Percentiles rank a stretch among this genome's conserved stretches.
phyloP scores from a whole-genome alignment of 1,284 basidiomycete genomes.

The Hemileia vastatrix region DNA sequence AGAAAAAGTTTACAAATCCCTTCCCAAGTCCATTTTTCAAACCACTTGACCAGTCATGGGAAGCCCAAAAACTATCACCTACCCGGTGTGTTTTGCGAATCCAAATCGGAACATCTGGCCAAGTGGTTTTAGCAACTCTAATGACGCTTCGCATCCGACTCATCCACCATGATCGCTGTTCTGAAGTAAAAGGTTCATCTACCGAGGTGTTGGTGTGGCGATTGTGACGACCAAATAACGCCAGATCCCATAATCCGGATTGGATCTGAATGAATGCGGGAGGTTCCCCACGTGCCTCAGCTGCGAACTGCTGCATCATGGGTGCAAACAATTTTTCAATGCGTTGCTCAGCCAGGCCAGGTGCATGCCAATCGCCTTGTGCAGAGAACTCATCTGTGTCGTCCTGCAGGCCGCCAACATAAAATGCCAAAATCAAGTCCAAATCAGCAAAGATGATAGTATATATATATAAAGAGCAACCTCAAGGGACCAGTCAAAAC shows the following conservation, averaged over 20 bases:
- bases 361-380: slow-evolving; percentile 35
- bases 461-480: neutral
- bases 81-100: slow-evolving; percentile 33
- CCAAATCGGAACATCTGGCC: slow-evolving; percentile 32
- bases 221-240: slow-evolving; percentile 36
- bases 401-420: slow-evolving; percentile 18
- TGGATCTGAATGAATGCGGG: slow-evolving; percentile 34
- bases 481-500: neutral
- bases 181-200: slow-evolving; percentile 29
- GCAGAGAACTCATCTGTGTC: slow-evolving; percentile 35
- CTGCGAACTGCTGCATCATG: slow-evolving; percentile 28
- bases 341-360: slow-evolving; percentile 34
- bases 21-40: slow-evolving; percentile 17
- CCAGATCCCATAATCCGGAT: slow-evolving; percentile 38
- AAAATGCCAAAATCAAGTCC: neutral
- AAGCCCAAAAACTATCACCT: slow-evolving; percentile 26
- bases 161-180: slow-evolving; percentile 34
- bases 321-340: slow-evolving; percentile 33
- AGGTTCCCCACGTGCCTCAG: slow-evolving; percentile 21
- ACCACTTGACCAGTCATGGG: slow-evolving; percentile 17
- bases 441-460: no score
- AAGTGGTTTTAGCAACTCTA: slow-evolving; percentile 27
- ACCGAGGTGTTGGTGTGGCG: slow-evolving; percentile 26
- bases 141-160: slow-evolving; percentile 26
- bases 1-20: slow-evolving; percentile 35